Evolutionary conservation across 164 flowering plant genomes (phyloP).

Genomic region (Cinnamomum micranthum): DNA sequence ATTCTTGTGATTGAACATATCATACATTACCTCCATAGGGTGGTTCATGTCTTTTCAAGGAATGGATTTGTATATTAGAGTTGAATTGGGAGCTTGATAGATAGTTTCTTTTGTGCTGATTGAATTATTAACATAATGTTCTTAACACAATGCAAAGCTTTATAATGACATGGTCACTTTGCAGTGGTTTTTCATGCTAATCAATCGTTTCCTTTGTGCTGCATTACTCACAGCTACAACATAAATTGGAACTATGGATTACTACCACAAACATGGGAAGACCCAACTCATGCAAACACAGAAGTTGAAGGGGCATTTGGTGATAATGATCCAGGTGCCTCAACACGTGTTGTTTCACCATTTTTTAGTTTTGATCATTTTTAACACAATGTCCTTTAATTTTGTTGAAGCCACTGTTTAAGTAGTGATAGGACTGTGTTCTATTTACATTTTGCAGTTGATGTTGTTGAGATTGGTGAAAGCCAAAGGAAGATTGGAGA

Average conservation of each 20-base stretch:
- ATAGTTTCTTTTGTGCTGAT: too few species aligned
- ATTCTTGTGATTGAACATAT: not conserved
- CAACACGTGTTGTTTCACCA: not conserved
- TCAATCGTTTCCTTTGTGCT: not conserved
- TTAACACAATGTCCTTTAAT: not conserved
- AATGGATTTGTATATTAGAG: not conserved
- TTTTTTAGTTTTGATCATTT: not conserved
- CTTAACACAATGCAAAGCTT: not conserved
- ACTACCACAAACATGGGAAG: constrained; percentile 99
- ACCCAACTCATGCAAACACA: constrained; percentile 70
- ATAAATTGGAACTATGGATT: constrained; percentile 97
- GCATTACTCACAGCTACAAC: constrained; percentile 45
- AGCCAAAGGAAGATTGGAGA: constrained; percentile 66
- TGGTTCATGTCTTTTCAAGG: not conserved
- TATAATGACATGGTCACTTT: not conserved
- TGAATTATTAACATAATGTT: too few species aligned
- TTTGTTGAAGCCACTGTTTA: not conserved
- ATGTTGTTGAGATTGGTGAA: constrained; percentile 98
- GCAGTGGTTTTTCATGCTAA: not conserved
- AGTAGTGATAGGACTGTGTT: not conserved
- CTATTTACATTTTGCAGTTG: constrained; percentile 48
- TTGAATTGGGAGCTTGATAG: not conserved
- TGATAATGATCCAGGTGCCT: constrained; percentile 71
- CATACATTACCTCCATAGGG: not conserved
- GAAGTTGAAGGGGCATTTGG: constrained; percentile 96